Evolutionary conservation across 106 monocot genomes (phyloP).

Genomic region (Alisma plantagoaquatica): DNA sequence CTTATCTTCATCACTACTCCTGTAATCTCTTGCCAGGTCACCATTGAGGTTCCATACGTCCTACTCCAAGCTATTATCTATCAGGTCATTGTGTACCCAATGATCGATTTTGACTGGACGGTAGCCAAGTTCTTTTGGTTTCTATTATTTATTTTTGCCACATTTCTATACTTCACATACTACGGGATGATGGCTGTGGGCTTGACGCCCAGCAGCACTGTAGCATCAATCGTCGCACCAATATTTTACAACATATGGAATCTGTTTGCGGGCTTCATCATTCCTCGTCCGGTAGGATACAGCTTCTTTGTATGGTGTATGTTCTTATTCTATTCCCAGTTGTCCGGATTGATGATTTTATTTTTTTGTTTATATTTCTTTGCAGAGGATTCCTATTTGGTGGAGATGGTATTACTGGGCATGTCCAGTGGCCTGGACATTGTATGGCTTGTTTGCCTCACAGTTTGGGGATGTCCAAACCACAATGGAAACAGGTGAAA

Average conservation of each 20-base stretch:
- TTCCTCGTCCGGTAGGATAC: constrained; percentile 69
- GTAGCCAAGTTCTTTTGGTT: constrained; percentile 56
- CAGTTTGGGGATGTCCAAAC: constrained; percentile 46
- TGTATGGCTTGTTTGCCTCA: constrained; percentile 64
- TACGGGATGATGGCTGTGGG: constrained; percentile 84
- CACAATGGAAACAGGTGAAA: constrained; percentile 3
- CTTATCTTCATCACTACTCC: no score
- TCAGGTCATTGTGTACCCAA: constrained; percentile 30
- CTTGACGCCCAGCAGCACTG: constrained; percentile 67
- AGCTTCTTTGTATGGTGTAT: no score
- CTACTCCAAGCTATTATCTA: constrained; percentile 41
- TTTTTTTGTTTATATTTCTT: no score
- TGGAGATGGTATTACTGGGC: constrained; percentile 91
- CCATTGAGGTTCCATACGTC: constrained; percentile 63
- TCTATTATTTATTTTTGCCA: constrained; percentile 49
- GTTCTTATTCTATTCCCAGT: no score
- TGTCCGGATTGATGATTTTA: no score
- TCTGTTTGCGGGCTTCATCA: constrained; percentile 63
- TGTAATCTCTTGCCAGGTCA: no score
- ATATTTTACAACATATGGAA: constrained; percentile 75
- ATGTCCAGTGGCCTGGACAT: constrained; percentile 62
- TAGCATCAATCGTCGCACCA: constrained; percentile 64
- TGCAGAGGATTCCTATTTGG: constrained; percentile 79
- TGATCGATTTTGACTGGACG: constrained; percentile 58
- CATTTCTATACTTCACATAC: constrained; percentile 65